Conservation (phyloP, 805 yeast species). For the Saccharomyces jurei region DNA sequence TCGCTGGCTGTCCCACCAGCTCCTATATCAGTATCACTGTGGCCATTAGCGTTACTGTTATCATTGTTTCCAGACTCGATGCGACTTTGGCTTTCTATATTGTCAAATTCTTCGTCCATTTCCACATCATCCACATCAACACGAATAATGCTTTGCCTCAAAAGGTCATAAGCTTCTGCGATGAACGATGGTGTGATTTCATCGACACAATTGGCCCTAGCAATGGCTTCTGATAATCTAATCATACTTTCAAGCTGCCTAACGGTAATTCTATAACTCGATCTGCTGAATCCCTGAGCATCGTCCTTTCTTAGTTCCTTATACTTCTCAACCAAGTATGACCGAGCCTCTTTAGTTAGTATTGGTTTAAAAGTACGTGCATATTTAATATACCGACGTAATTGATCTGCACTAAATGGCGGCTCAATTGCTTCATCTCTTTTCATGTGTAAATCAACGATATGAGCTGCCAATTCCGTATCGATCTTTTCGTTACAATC, state of each 20-base stretch:
- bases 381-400: slow-evolving; percentile 79
- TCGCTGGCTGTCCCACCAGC: slow-evolving; percentile 6
- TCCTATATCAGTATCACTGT: slow-evolving; percentile 6
- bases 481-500: slow-evolving; percentile 90
- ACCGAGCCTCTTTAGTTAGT: slow-evolving; percentile 75
- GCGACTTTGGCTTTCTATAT: slow-evolving; percentile 3
- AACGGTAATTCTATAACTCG: slow-evolving; percentile 90
- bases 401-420: slow-evolving; percentile 81
- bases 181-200: slow-evolving; percentile 78
- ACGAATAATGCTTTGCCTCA: slow-evolving; percentile 84
- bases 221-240: slow-evolving; percentile 90
- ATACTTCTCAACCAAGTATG: slow-evolving; percentile 65
- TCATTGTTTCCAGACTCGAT: slow-evolving; percentile 10
- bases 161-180: slow-evolving; percentile 83
- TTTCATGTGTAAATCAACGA: slow-evolving; percentile 85
- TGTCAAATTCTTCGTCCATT: slow-evolving; percentile 55
- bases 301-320: slow-evolving; percentile 83
- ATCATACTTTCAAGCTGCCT: slow-evolving; percentile 94
- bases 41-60: slow-evolving; percentile 8
- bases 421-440: slow-evolving; percentile 86
- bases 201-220: slow-evolving; percentile 91
- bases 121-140: slow-evolving; percentile 92
- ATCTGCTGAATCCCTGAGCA: slow-evolving; percentile 71
- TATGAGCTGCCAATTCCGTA: slow-evolving; percentile 83
- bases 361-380: slow-evolving; percentile 90